These are phyloP conservation scores for Neospora caninum DNA, from an alignment of 169 alveolate genomes.

Conservation along the genomic window DNA sequence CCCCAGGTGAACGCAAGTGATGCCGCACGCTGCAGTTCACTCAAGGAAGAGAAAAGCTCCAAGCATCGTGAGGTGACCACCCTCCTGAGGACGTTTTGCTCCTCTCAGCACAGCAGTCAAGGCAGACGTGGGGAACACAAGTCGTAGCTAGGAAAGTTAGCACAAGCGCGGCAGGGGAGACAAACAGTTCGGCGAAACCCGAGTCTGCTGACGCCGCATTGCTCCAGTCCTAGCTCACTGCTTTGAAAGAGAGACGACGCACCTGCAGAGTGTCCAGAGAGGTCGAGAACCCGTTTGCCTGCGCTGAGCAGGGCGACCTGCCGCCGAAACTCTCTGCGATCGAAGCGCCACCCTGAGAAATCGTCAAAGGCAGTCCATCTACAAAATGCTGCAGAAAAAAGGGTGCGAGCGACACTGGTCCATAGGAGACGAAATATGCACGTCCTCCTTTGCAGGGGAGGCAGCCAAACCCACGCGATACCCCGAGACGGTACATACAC, in stretches of 20 bases:
- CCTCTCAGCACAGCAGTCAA: too few relatives aligned
- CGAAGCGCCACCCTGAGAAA: slow-evolving; percentile 59
- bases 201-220: too few relatives aligned
- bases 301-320: slow-evolving; percentile 11
- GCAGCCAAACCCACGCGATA: too few relatives aligned
- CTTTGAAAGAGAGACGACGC: neutral
- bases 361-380: neutral
- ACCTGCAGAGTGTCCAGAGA: slow-evolving; percentile 57
- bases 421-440: too few relatives aligned
- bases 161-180: too few relatives aligned
- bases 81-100: too few relatives aligned
- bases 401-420: neutral
- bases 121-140: too few relatives aligned
- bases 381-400: neutral
- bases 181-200: too few relatives aligned
- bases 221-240: too few relatives aligned
- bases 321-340: slow-evolving; percentile 43
- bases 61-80: neutral
- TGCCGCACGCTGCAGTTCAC: neutral
- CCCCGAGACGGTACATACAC: too few relatives aligned
- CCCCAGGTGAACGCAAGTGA: neutral
- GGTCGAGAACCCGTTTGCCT: slow-evolving; percentile 47
- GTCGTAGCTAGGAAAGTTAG: too few relatives aligned
- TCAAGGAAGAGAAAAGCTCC: neutral
- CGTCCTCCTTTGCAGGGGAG: too few relatives aligned